These are phyloP conservation scores for Diaporthe velutina DNA, from an alignment of 2,329 filamentous ascomycete species.

Conservation along the genomic window DNA sequence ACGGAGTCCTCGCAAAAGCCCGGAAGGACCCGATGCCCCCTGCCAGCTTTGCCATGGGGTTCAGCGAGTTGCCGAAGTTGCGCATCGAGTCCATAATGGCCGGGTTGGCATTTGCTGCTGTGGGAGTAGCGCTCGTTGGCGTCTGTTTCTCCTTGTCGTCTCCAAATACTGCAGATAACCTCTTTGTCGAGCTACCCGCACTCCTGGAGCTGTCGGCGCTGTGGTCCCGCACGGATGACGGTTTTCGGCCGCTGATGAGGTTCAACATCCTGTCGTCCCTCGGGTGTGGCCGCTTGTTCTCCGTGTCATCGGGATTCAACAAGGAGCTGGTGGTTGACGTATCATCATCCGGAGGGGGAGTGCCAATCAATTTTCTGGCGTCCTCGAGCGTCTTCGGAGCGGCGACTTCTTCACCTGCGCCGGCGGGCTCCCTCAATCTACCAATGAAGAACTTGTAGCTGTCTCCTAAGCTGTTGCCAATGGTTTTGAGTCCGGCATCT, in stretches of 20 bases:
- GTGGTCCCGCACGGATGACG: constrained; percentile 68
- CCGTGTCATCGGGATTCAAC: constrained; percentile 55
- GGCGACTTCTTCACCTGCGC: constrained; percentile 62
- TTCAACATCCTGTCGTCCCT: constrained; percentile 77
- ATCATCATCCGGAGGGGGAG: constrained; percentile 74
- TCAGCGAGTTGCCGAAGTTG: constrained; percentile 83
- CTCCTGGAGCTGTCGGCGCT: constrained; percentile 82
- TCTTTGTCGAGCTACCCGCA: constrained; percentile 69
- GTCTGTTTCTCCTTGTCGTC: constrained; percentile 54
- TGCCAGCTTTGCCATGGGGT: constrained; percentile 84
- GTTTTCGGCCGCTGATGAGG: constrained; percentile 76
- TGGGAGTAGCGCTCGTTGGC: constrained; percentile 45
- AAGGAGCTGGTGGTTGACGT: constrained; percentile 67
- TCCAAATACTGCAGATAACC: constrained; percentile 58
- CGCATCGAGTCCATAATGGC: constrained; percentile 84
- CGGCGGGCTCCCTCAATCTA: constrained; percentile 72
- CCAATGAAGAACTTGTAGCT: constrained; percentile 96
- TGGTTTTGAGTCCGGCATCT: constrained; percentile 92
- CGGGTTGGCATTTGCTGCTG: constrained; percentile 59
- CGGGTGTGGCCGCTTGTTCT: constrained; percentile 48
- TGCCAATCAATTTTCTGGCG: constrained; percentile 87
- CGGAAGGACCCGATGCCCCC: constrained; percentile 76
- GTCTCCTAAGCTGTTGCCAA: constrained; percentile 89
- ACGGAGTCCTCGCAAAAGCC: constrained; percentile 75
- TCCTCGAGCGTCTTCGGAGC: constrained; percentile 94